Base-by-base conservation (phyloP, 108 stramenopile genomes). In the Stephanodiscus minutulus region DNA sequence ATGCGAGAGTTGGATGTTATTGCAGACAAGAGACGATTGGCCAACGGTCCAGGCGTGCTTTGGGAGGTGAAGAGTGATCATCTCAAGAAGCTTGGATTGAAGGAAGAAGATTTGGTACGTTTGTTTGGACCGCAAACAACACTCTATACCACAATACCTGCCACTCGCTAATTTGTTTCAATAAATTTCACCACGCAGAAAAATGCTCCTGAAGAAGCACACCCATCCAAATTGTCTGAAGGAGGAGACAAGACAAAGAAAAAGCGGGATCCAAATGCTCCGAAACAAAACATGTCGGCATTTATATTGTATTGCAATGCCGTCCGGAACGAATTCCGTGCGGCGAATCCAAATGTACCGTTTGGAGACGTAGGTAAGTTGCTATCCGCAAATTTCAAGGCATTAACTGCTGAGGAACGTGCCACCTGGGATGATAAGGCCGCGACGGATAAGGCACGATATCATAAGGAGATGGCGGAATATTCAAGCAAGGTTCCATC, bases 31-130 rank as follows among this genome's bases (percentile, higher is more conserved):
- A 66, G 75, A 47, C 81, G 82, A 24, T 65, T 86, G 35, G 71
- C 84, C 6, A 70, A 79, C 25, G 80, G 67, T 7, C 82, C 70
- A 13, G 88, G 87, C 0, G 83, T 87, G n/a, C 73, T 88, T 48
- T 94, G 93, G 93, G 85, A 85, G 67, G 93, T 94, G 29, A 91
- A 94, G 62, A 29, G 66, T 15, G 83, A 85, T 35, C 76, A 89
- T 27, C 73, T 90, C 48, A 58, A 72, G 17, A 64, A 84, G 17
- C 80, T 91, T 20, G 79, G 62, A 33, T 70, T 93, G 29, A 63
- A 63, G 20, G 81, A 80, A 7, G 36, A 77, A 41, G 76, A 77
- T 72, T 29, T 82, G 28, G 81, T 82, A 57, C 72, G 81, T 71
- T 21, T 41, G 49, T 10, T 46, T 46, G 59, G 52, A 39, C 12